Evolutionary conservation across 1,284 basidiomycete species (phyloP).

Genomic region (Cutaneotrichosporon dermatis): DNA sequence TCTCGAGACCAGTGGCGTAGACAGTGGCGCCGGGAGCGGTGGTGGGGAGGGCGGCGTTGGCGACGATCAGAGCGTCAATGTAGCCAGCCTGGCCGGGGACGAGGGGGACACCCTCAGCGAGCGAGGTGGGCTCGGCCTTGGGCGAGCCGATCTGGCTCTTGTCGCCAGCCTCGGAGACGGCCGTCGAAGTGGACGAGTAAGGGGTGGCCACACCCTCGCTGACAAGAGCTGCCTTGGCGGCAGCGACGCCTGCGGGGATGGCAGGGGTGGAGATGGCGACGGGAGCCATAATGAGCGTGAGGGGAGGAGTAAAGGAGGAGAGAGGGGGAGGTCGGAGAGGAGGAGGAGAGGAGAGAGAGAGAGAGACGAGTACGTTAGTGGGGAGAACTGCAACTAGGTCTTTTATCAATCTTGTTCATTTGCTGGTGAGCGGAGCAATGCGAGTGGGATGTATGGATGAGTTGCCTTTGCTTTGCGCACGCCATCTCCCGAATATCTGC

Average conservation of each 20-base stretch:
- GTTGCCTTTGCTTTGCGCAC: background rate
- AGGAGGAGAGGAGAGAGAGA: no score
- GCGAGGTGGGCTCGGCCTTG: conserved; percentile 21
- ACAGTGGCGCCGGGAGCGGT: conserved; percentile 40
- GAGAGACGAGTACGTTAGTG: no score
- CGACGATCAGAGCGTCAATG: conserved; percentile 31
- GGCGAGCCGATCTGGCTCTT: conserved; percentile 17
- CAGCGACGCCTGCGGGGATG: conserved; percentile 2
- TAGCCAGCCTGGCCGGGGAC: conserved; percentile 30
- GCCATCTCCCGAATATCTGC: background rate
- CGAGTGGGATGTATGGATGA: no score
- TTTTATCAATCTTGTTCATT: no score
- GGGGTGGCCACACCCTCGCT: conserved; percentile 33
- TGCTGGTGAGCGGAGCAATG: no score
- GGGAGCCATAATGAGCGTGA: conserved; percentile 14
- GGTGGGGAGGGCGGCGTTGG: conserved; percentile 30
- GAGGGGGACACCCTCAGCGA: conserved; percentile 25
- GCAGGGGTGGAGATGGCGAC: conserved; percentile 8
- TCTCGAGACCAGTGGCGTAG: conserved; percentile 40
- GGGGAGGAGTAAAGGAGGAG: background rate
- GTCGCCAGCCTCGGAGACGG: conserved; percentile 39
- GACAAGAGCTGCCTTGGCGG: conserved; percentile 22
- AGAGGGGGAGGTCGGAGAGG: no score
- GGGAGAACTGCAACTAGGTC: no score
- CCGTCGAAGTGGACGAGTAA: conserved; percentile 38